Conservation (phyloP, 2,329 filamentous ascomycete genomes). For the Neonectria punicea region DNA sequence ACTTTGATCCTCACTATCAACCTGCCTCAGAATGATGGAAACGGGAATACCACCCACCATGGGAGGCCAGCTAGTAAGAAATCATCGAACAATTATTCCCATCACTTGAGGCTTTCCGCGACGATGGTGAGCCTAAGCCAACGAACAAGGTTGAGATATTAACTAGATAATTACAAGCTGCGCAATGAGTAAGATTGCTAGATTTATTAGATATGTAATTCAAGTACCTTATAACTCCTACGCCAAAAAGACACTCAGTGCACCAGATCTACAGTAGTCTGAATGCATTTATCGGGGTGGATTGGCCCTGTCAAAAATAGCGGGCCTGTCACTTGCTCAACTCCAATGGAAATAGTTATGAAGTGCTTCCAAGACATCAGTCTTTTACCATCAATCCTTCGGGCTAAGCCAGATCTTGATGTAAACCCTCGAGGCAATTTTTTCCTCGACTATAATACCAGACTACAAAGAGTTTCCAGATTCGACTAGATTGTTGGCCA, state of each 20-base stretch:
- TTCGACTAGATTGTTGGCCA: not conserved
- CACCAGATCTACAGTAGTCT: too few relatives aligned
- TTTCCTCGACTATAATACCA: not conserved
- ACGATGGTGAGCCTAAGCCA: too few relatives aligned
- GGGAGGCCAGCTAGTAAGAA: too few relatives aligned
- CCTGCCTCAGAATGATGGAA: too few relatives aligned
- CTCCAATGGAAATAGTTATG: slow-evolving; percentile 6
- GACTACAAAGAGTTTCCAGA: not conserved
- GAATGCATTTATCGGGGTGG: slow-evolving; percentile 23
- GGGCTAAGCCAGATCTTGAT: not conserved
- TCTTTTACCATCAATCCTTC: not conserved
- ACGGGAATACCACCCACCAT: too few relatives aligned
- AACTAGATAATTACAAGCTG: too few relatives aligned
- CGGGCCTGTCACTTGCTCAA: slow-evolving; percentile 6
- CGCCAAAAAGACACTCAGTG: not conserved
- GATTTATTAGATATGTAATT: not conserved
- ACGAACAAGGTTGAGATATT: too few relatives aligned
- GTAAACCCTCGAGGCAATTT: not conserved
- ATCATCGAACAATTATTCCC: too few relatives aligned
- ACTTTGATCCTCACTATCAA: too few relatives aligned
- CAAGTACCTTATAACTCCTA: not conserved
- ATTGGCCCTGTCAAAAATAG: not conserved
- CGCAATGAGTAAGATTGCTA: too few relatives aligned
- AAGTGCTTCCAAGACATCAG: not conserved
- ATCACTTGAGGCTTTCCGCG: too few relatives aligned